Evolutionary conservation across 352 stramenopile species (phyloP), one percentile per base, ranked within the genome.

Genomic region (Pythium periplocum): DNA sequence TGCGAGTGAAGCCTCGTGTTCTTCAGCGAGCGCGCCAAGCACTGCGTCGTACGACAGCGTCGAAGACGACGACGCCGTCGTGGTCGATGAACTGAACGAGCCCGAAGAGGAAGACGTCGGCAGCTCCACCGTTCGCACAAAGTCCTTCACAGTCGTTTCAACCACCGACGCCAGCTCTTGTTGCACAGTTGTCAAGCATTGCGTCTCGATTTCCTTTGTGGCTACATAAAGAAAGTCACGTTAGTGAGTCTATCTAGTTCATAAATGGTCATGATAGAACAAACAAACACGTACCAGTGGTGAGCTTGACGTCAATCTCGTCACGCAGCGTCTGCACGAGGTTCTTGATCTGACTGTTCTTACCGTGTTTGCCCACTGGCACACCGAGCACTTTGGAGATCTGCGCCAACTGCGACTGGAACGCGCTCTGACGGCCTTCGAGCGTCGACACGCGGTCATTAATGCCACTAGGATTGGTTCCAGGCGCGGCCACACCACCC

Each of bases 381-480:
- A 90, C 77, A 12, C 74, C 74, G 2, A 91, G 53, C 1, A 87
- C 72, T 38, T 89, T 87, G 4, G 76, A 78, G 53, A 91, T 85
- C 59, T 91, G 80, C 37, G 80, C 80, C 17, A 91, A 37, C 55
- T 91, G 80, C 36, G 80, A 91, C 72, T 91, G 80, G 60, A 91
- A 91, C 33, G 80, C 78, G 41, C 75, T 87, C 51, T 91, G 80
- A 12, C 80, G 71, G 17, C 80, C 80, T 59, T 91, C 80, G 8
- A 91, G 51, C 36, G 80, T 91, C 37, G 80, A 91, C 31, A 93
- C 79, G 42, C 80, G 68, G 54, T 90, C 82, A 50, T 67, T 85
- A 49, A 88, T 59, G 3, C 71, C 69, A n/a, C 70, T 83, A 42
- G 38, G 38, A 12, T 42, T 42, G 7, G 12, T 1, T 53, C 65